These are phyloP conservation scores for Penicillium malachiteum DNA, from an alignment of 495 filamentous ascomycete species.

Conservation along the genomic window DNA sequence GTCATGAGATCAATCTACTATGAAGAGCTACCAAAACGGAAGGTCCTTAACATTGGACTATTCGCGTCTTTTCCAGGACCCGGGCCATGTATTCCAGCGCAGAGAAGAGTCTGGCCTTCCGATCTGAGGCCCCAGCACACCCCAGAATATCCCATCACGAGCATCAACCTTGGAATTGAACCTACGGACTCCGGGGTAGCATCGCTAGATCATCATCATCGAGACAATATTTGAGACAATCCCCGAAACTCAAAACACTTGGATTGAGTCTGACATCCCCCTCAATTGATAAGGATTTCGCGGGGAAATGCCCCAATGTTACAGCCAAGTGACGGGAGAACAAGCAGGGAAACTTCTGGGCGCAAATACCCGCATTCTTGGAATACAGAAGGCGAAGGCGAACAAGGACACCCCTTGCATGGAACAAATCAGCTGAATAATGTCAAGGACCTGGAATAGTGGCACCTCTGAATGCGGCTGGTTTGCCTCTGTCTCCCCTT, in stretches of 20 bases:
- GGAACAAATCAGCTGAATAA: neutral
- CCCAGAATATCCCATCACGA: too few relatives aligned
- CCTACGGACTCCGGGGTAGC: slow-evolving; percentile 16
- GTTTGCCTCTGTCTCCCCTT: neutral
- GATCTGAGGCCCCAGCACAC: too few relatives aligned
- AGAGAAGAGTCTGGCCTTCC: too few relatives aligned
- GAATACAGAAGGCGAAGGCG: neutral
- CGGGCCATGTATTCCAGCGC: too few relatives aligned
- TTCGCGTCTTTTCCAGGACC: too few relatives aligned
- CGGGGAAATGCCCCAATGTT: slow-evolving; percentile 28
- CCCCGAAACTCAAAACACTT: slow-evolving; percentile 7
- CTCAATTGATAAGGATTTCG: slow-evolving; percentile 5
- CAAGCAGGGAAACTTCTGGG: neutral
- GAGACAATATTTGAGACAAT: slow-evolving; percentile 6
- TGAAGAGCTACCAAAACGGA: neutral
- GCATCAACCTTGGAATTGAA: too few relatives aligned
- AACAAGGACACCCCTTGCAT: neutral
- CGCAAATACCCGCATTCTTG: neutral
- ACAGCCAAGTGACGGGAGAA: slow-evolving; percentile 7
- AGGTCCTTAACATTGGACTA: neutral
- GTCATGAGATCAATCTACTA: neutral
- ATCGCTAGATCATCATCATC: neutral
- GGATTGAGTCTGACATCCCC: slow-evolving; percentile 1
- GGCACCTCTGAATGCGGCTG: neutral
- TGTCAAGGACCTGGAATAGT: neutral